phyloP scores from a whole-genome alignment of 106 monocot genomes.

The Acorus gramineus region DNA sequence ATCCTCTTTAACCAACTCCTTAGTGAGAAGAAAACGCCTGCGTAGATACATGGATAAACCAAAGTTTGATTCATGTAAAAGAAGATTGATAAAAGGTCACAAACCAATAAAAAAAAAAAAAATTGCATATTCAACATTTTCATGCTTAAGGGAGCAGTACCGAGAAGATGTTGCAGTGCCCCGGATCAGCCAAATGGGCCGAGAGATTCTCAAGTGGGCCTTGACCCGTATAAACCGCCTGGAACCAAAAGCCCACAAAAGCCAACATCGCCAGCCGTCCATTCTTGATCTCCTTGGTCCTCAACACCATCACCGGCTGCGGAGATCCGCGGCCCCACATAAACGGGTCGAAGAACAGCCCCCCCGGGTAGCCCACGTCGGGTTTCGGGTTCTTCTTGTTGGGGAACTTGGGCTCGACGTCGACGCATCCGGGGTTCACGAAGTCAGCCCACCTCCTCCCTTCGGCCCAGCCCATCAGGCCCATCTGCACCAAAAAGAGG shows the following conservation, averaged over 20 bases:
- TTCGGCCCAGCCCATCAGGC: constrained; percentile 81
- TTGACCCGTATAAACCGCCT: constrained; percentile 62
- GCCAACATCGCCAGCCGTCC: constrained; percentile 85
- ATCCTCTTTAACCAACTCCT: not conserved
- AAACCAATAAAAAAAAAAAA: not conserved
- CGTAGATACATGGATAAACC: not conserved
- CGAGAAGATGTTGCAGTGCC: constrained; percentile 77
- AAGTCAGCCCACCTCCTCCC: constrained; percentile 86
- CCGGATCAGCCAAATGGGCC: constrained; percentile 76
- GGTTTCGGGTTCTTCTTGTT: constrained; percentile 51
- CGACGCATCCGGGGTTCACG: constrained; percentile 48
- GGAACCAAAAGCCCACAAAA: constrained; percentile 71
- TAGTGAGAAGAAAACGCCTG: constrained; percentile 22
- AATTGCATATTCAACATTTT: not conserved
- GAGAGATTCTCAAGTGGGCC: constrained; percentile 63
- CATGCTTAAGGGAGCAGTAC: constrained; percentile 12
- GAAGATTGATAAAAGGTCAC: not conserved
- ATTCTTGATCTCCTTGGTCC: constrained; percentile 95
- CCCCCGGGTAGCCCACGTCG: constrained; percentile 80
- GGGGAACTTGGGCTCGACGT: constrained; percentile 57
- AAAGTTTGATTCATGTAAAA: too few species aligned
- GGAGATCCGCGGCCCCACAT: constrained; percentile 82
- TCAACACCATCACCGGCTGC: constrained; percentile 67
- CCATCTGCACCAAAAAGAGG: constrained; percentile 63
- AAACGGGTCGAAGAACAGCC: constrained; percentile 69